Percentiles rank a stretch among this genome's conserved stretches.
These are phyloP conservation scores for Sicyos baderoa DNA, from an alignment of 306 rosid genomes.

Conservation along the genomic window DNA sequence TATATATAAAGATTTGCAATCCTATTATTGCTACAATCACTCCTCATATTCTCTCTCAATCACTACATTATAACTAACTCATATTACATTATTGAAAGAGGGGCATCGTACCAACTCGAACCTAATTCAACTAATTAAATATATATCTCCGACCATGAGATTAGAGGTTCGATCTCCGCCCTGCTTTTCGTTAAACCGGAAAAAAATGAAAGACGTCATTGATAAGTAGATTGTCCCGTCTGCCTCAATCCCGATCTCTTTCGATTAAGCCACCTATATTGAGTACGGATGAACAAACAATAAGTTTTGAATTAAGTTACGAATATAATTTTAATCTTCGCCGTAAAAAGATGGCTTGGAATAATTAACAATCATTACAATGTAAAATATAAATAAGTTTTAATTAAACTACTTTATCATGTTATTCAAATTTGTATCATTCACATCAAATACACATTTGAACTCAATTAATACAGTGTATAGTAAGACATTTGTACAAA, in stretches of 20 bases:
- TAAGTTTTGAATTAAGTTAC: background rate
- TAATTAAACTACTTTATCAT: no score
- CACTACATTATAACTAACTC: background rate
- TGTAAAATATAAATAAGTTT: no score
- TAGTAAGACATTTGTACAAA: no score
- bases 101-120: background rate
- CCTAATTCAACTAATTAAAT: background rate
- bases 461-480: no score
- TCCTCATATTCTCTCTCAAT: background rate
- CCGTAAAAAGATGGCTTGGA: background rate
- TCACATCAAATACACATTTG: background rate
- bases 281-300: background rate
- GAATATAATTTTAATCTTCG: background rate
- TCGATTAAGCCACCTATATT: slow-evolving; percentile 57
- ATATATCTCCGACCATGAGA: no score
- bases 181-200: background rate
- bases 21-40: background rate
- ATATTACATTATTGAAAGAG: background rate
- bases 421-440: background rate
- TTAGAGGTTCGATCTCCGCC: background rate
- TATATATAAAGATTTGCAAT: background rate
- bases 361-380: background rate
- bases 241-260: slow-evolving; percentile 36
- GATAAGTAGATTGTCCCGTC: background rate
- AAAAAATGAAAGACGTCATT: background rate